Base-by-base conservation (phyloP, 257 asterid species). In the Solanum rostratum region DNA sequence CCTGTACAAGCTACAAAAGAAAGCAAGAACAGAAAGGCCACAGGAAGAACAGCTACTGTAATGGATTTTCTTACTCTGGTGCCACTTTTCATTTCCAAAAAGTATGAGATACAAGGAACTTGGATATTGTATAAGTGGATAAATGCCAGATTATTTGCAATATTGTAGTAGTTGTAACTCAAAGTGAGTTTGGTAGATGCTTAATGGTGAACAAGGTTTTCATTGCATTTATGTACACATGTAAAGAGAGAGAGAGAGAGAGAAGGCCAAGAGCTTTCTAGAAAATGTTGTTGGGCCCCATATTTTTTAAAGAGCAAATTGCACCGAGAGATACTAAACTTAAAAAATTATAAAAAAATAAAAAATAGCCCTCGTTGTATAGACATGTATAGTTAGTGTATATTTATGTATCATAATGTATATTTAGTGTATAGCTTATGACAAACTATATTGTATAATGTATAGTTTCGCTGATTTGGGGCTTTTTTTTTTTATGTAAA, bases 1-100 rank as follows among this genome's bases (percentile, higher is more conserved):
- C 85, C 81, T 68, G 69, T 24, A 68, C 85, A 66, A 33, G 85
- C 85, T 39, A 50, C 81, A 66, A 50, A 83, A 83, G 80, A 83
- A 39, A 83, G 81, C 24, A 83, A 22, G 81, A 68, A 83, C 4
- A 83, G 19, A 22, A 50, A 83, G 11, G 63, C 66, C 18, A 83
- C 65, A 0, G 85, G 85, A 2, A 83, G 53, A 20, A 83, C n/a
- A 7, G 68, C 54, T 50, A 83, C n/a, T 20, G 54, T 49, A 8
- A 76, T 49, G 15, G 63, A 27, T 76, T 49, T 29, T 76, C 62
- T 76, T 39, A 27, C 18, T 76, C 63, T 76, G 16, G 12, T 49
- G 11, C 27, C 18, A 76, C 63, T 76, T 76, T 76, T 76, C 62
- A 83, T 68, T 20, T 7, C 62, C 20, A 14, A 8, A 41, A 27